Percentiles rank a stretch among this genome's conserved stretches.
Conservation (phyloP, 1,139 yeast genomes). For the Arxiozyma slooffiae region DNA sequence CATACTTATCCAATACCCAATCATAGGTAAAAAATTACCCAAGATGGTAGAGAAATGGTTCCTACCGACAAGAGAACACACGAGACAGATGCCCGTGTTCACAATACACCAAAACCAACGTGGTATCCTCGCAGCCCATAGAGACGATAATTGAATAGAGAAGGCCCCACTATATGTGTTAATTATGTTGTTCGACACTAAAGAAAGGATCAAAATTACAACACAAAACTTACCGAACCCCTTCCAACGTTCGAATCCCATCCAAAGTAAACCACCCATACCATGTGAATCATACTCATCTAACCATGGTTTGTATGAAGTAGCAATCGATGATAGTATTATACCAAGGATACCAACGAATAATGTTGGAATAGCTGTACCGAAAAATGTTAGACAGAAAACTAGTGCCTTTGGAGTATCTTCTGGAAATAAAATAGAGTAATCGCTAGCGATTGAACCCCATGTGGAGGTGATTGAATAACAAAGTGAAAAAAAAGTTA, state of each 20-base stretch:
- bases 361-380: conserved; percentile 61
- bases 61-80: conserved; percentile 68
- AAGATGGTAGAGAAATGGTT: conserved; percentile 64
- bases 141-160: conserved; percentile 63
- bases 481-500: conserved; percentile 63
- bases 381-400: conserved; percentile 55
- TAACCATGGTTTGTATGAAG: conserved; percentile 50
- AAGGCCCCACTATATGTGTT: conserved; percentile 82
- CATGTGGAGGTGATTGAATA: conserved; percentile 82
- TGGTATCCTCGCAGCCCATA: conserved; percentile 54
- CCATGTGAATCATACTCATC: conserved; percentile 51
- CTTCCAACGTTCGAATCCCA: conserved; percentile 66
- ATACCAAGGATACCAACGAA: conserved; percentile 71
- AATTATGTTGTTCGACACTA: conserved; percentile 70
- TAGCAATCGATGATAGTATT: conserved; percentile 62
- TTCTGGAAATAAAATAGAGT: conserved; percentile 76
- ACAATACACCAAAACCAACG: conserved; percentile 70
- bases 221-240: conserved; percentile 70
- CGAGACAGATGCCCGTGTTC: conserved; percentile 55
- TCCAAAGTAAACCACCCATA: conserved; percentile 67
- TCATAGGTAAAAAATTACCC: conserved; percentile 87
- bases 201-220: conserved; percentile 57
- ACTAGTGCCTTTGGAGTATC: conserved; percentile 48
- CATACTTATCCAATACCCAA: conserved; percentile 88
- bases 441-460: conserved; percentile 84